These are phyloP conservation scores for Solanum medicagineum DNA, from an alignment of 257 asterid species.

Conservation along the genomic window DNA sequence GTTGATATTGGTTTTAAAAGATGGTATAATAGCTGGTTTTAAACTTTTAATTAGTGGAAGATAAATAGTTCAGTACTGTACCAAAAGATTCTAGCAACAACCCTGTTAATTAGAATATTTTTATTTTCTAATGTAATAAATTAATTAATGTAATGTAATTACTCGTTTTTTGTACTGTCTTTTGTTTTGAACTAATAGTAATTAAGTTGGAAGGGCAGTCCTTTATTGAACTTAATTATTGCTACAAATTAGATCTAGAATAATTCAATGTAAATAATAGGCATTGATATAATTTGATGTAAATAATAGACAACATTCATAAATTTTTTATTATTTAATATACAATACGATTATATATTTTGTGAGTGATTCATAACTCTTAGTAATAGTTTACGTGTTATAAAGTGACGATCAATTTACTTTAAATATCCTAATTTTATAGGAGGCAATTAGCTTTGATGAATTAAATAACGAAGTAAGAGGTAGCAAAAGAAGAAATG, in stretches of 20 bases:
- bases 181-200: not conserved
- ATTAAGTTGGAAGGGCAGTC: not conserved
- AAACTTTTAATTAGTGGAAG: not conserved
- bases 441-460: too few relatives aligned
- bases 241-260: not conserved
- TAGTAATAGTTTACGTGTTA: too few relatives aligned
- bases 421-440: too few relatives aligned
- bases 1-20: not conserved
- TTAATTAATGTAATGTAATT: not conserved
- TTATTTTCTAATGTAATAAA: not conserved
- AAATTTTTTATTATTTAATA: not conserved
- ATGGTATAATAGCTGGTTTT: not conserved
- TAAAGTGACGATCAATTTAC: too few relatives aligned
- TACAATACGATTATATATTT: not conserved
- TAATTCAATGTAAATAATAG: not conserved
- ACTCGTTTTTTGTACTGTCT: not conserved
- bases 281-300: not conserved
- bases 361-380: too few relatives aligned
- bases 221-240: not conserved
- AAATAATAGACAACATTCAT: rapidly evolving
- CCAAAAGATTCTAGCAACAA: not conserved
- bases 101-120: not conserved
- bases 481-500: too few relatives aligned
- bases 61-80: not conserved
- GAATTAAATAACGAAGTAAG: too few relatives aligned